These are phyloP conservation scores for Fusarium mundagurra DNA, from an alignment of 2,329 filamentous ascomycete genomes.

Conservation along the genomic window DNA sequence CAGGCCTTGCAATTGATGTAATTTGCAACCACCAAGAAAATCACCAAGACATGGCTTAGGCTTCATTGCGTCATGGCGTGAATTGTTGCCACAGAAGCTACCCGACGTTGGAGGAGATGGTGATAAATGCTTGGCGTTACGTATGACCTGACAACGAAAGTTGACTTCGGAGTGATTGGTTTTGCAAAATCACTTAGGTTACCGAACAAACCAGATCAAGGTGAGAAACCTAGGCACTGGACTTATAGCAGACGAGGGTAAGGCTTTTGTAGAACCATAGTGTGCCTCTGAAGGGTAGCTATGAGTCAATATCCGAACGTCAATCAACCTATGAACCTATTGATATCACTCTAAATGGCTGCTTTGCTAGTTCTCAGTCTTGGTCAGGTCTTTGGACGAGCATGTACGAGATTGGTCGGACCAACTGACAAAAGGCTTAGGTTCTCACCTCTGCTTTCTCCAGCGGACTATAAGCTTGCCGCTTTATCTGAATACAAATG, in stretches of 20 bases:
- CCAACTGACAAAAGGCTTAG: neutral
- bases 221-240: fast-evolving
- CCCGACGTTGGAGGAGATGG: neutral
- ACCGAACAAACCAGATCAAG: neutral
- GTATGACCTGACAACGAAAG: too few species aligned
- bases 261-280: neutral
- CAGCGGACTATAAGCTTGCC: neutral
- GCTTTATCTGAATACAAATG: neutral
- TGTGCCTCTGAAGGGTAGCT: neutral
- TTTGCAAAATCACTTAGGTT: too few species aligned
- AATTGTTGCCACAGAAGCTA: neutral
- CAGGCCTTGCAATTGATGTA: neutral
- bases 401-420: neutral
- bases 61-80: neutral
- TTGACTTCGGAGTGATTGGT: fast-evolving
- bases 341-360: neutral
- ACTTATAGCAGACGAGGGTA: neutral
- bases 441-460: neutral
- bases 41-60: neutral
- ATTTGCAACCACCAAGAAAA: neutral
- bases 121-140: neutral
- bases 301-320: neutral
- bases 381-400: neutral
- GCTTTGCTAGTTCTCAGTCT: neutral
- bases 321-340: neutral